Conservation (phyloP, 441 rosid genomes). For the Erodium trifolium region DNA sequence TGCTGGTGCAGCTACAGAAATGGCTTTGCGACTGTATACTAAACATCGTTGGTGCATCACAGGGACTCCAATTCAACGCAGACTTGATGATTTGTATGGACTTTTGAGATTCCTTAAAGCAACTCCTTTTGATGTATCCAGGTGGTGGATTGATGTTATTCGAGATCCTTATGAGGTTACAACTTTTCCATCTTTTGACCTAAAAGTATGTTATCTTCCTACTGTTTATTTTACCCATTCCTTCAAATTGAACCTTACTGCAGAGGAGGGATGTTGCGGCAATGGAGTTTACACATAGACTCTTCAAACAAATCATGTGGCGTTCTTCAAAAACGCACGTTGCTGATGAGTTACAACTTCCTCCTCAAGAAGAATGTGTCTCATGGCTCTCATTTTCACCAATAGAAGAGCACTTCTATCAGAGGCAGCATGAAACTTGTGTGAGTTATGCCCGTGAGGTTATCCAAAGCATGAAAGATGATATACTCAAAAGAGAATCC, state of each 20-base stretch:
- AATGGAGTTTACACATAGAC: constrained; percentile 62
- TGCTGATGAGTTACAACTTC: constrained; percentile 89
- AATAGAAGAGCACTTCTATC: constrained; percentile 88
- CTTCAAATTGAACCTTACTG: constrained; percentile 12
- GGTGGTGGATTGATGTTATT: constrained; percentile 93
- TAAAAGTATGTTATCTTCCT: constrained; percentile 2
- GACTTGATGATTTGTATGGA: constrained; percentile 92
- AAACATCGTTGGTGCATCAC: constrained; percentile 93
- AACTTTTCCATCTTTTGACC: constrained; percentile 9
- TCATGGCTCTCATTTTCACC: constrained; percentile 91
- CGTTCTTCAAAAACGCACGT: constrained; percentile 87
- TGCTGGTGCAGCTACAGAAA: constrained; percentile 88
- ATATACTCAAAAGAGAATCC: constrained; percentile 59
- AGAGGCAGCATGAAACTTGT: constrained; percentile 95
- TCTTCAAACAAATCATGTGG: constrained; percentile 91
- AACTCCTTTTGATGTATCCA: constrained; percentile 64
- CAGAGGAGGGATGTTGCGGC: constrained; percentile 68
- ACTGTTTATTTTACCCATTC: constrained; percentile 11
- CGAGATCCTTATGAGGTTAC: constrained; percentile 86
- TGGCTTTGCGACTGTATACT: constrained; percentile 77
- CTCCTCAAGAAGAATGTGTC: constrained; percentile 85
- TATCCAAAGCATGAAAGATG: constrained; percentile 68
- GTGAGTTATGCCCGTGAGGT: constrained; percentile 87
- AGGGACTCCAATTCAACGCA: constrained; percentile 92
- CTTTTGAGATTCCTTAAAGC: constrained; percentile 75